Percentiles rank a stretch among this genome's conserved stretches.
Evolutionary conservation across 306 rosid genomes (phyloP).

Genomic region (Corylus avellana): DNA sequence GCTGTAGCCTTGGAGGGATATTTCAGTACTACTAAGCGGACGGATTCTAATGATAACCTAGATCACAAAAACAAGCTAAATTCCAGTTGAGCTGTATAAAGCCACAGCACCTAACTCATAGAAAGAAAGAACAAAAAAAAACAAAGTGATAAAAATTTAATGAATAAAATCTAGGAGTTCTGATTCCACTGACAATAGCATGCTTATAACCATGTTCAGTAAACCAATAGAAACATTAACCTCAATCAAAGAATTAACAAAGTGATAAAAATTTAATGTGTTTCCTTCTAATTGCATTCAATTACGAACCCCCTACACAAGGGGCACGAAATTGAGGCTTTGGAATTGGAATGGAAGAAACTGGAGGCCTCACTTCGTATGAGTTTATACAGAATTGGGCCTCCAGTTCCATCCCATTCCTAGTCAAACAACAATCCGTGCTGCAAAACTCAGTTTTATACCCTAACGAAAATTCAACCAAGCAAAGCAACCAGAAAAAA

Average conservation of each 20-base stretch:
- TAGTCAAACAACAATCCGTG: neutral
- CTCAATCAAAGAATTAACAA: neutral
- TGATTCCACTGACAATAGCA: neutral
- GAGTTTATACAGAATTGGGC: neutral
- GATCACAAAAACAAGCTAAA: slow-evolving; percentile 20
- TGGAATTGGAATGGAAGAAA: neutral
- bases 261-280: neutral
- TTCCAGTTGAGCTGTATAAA: slow-evolving; percentile 9
- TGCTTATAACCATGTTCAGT: neutral
- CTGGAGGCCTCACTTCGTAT: neutral
- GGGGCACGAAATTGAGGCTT: neutral
- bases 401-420: neutral
- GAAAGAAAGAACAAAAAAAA: too few species aligned
- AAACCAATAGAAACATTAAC: neutral
- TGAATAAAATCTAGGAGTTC: neutral
- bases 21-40: slow-evolving; percentile 76
- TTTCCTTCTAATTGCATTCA: neutral
- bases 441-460: neutral
- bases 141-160: neutral
- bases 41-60: slow-evolving; percentile 96
- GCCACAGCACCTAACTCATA: neutral
- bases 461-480: neutral
- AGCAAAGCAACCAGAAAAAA: neutral
- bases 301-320: neutral
- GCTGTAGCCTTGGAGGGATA: slow-evolving; percentile 82